phyloP scores from a whole-genome alignment of 2,329 filamentous ascomycete species.

The Akanthomyces muscarius region DNA sequence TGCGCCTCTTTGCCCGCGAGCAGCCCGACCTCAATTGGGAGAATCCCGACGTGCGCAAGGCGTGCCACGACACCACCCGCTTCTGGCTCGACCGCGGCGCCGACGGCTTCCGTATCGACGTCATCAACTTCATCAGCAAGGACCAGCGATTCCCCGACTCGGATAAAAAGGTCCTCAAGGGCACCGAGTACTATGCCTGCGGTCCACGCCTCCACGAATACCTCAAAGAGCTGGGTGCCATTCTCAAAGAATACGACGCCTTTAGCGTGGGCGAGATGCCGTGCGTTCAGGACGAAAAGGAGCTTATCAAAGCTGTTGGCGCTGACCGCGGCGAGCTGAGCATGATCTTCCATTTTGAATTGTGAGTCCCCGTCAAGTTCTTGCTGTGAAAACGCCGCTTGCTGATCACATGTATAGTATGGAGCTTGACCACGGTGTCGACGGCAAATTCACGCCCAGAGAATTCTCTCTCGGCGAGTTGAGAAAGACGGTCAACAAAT shows the following conservation, averaged over 20 bases:
- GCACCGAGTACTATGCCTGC: constrained; percentile 48
- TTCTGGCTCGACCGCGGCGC: constrained; percentile 71
- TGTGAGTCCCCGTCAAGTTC: constrained; percentile 34
- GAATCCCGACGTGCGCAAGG: constrained; percentile 58
- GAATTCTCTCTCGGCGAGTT: constrained; percentile 48
- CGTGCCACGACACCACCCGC: constrained; percentile 64
- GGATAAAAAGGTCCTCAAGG: constrained; percentile 28
- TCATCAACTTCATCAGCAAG: constrained; percentile 66
- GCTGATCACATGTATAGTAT: constrained; percentile 32
- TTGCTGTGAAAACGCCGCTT: neutral
- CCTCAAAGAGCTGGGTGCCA: constrained; percentile 41
- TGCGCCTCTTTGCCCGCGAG: constrained; percentile 64
- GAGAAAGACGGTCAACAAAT: constrained; percentile 51
- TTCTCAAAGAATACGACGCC: constrained; percentile 44
- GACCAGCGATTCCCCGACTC: constrained; percentile 52
- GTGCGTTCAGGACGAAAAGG: constrained; percentile 38
- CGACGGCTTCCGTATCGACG: constrained; percentile 63
- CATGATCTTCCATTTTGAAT: constrained; percentile 72
- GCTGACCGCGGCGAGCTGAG: constrained; percentile 57
- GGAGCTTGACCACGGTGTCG: constrained; percentile 44
- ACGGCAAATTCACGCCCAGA: constrained; percentile 40
- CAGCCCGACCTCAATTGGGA: constrained; percentile 81
- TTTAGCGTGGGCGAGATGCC: constrained; percentile 52
- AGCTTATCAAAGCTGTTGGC: constrained; percentile 47
- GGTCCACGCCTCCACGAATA: constrained; percentile 47